These are phyloP conservation scores for Fraxinus velutina DNA, from an alignment of 305 asterid species.

Conservation along the genomic window DNA sequence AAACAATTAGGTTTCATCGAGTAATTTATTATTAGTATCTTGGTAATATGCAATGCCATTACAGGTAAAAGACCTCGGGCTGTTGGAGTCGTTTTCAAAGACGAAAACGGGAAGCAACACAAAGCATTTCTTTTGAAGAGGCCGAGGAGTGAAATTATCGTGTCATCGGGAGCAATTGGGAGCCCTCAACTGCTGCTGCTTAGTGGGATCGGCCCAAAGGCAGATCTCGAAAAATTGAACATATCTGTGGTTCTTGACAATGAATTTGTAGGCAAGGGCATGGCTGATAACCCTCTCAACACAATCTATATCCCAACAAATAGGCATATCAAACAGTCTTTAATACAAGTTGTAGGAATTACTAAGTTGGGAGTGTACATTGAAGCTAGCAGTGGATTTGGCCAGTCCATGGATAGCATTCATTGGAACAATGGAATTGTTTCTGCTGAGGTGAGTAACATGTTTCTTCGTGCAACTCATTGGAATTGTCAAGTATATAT, in stretches of 20 bases:
- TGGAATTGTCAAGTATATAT: background rate
- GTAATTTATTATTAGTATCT: background rate
- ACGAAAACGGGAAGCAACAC: conserved; percentile 71
- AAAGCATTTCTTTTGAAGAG: conserved; percentile 58
- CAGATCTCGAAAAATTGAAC: conserved; percentile 61
- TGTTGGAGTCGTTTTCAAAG: conserved; percentile 74
- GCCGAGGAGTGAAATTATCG: conserved; percentile 58
- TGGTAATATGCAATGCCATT: background rate
- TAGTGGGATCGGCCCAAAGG: conserved; percentile 86
- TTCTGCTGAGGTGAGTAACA: conserved; percentile 78
- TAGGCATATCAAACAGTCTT: conserved; percentile 53
- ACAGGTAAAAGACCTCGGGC: conserved; percentile 71
- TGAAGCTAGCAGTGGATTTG: conserved; percentile 91
- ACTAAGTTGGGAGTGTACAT: conserved; percentile 85
- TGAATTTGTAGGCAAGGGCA: conserved; percentile 62
- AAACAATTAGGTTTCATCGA: background rate
- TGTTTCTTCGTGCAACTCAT: background rate
- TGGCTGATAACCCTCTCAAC: conserved; percentile 86
- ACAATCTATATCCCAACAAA: conserved; percentile 72
- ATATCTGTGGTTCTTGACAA: conserved; percentile 67
- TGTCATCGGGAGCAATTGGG: conserved; percentile 84
- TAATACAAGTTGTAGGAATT: conserved; percentile 85
- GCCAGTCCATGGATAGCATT: conserved; percentile 73
- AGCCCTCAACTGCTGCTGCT: conserved; percentile 85
- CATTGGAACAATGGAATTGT: conserved; percentile 71